Evolutionary conservation across 78 protist genomes (phyloP).

Genomic region (Cavenderia fasciculata): DNA sequence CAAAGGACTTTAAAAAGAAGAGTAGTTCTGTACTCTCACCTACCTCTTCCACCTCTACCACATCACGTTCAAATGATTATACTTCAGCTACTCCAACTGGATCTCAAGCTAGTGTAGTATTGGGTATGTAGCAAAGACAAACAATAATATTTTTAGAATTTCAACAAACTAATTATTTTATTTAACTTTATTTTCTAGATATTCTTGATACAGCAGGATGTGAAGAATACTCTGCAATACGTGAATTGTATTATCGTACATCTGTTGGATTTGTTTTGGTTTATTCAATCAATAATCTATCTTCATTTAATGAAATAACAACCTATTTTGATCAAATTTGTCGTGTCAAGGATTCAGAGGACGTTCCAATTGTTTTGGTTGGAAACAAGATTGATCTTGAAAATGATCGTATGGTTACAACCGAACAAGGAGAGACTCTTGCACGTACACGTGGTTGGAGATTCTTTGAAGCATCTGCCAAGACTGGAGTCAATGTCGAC

Average conservation of each 20-base stretch:
- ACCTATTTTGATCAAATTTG: conserved; percentile 8
- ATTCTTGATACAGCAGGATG: conserved; percentile 98
- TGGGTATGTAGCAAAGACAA: too few relatives aligned
- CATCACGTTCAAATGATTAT: background rate
- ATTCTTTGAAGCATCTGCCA: conserved; percentile 83
- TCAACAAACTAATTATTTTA: too few relatives aligned
- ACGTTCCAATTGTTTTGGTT: conserved; percentile 76
- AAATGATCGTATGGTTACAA: conserved; percentile 81
- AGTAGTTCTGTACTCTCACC: background rate
- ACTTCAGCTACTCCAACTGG: background rate
- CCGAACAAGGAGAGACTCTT: conserved; percentile 40
- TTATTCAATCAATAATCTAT: conserved; percentile 27
- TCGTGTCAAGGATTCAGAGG: conserved; percentile 23
- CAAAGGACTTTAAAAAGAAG: too few relatives aligned
- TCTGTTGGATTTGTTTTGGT: conserved; percentile 80
- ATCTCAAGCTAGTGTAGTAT: too few relatives aligned
- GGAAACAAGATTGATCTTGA: conserved; percentile 97
- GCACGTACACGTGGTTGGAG: conserved; percentile 64
- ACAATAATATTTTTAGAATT: too few relatives aligned
- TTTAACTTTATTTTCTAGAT: too few relatives aligned
- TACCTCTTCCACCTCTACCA: background rate
- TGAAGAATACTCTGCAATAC: conserved; percentile 91
- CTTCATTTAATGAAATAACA: conserved; percentile 17
- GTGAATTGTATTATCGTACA: conserved; percentile 77
- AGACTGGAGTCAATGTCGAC: conserved; percentile 79